Base-by-base conservation (phyloP, 2,329 filamentous ascomycete genomes). In the Fusarium sterilihyphosum region DNA sequence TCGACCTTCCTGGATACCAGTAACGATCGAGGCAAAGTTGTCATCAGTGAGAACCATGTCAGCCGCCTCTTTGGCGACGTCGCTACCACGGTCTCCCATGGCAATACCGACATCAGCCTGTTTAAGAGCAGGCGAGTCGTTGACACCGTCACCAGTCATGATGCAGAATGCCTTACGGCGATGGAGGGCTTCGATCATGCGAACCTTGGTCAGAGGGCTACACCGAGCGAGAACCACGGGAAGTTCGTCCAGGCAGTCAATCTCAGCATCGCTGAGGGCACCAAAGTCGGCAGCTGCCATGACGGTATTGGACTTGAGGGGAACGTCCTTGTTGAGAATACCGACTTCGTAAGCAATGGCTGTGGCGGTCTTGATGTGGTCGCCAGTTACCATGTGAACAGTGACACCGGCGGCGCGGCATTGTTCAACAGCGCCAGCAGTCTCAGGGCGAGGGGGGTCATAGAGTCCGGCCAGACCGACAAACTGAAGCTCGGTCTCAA, bases 41-140 rank as follows among this genome's bases (percentile, higher is more conserved):
- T 96, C 94, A 79, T 96, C 94, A 0, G 93, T 95, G 46, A 97
- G 85, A 41, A 97, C 93, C 88, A 97, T 96, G 79, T 97, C 94
- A 3, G 93, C 92, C 6, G 94, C 94, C 82, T 96, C 92, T 78
- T 93, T 94, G 71, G 92, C 92, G 16, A 94, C 92, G 78, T 94
- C 92, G 50, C 90, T 92, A 22, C 92, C 92, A 47, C 90, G 87
- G 71, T 90, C 85, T 54, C 92, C 92, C 92, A 94, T 94, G 72
- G 92, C 92, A 74, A 94, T 94, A 77, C 92, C 92, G 22, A 94
- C 92, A 77, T 94, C 92, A 10, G 92, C 90, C 75, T 91, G 88
- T 80, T 93, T 93, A 33, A 94, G 86, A 2, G 92, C 92, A 2
- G 92, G 92, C 20, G 91, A 92, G 81, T 94, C 92, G 79, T 94